Evolutionary conservation across 352 stramenopile species (phyloP).

Genomic region (Pythium rishiriense): DNA sequence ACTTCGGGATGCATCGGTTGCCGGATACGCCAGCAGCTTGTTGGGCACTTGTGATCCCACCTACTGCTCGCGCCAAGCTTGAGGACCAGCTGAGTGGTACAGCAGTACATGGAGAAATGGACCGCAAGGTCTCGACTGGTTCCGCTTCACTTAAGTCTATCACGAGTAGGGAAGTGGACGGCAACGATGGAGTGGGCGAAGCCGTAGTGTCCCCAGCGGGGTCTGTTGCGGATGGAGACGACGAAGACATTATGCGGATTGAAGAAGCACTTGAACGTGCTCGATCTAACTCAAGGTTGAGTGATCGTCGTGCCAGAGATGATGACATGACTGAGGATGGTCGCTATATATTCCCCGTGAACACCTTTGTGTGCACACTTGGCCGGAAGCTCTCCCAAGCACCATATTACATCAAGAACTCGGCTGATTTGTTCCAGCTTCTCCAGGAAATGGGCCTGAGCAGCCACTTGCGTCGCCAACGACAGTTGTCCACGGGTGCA

Average conservation of each 20-base stretch:
- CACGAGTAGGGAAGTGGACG: conserved; percentile 9
- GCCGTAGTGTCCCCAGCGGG: conserved; percentile 2
- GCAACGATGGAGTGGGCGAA: conserved; percentile 8
- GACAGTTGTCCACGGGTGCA: conserved; percentile 58
- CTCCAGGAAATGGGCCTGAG: conserved; percentile 85
- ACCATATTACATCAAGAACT: conserved; percentile 89
- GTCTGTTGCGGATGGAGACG: conserved; percentile 20
- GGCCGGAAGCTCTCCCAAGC: conserved; percentile 81
- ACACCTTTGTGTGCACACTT: conserved; percentile 85
- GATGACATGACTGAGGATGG: conserved; percentile 42
- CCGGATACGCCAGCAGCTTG: conserved; percentile 72
- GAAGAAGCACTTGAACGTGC: conserved; percentile 19
- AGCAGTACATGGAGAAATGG: neutral
- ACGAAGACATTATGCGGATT: conserved; percentile 26
- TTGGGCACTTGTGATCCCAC: conserved; percentile 76
- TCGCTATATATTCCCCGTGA: conserved; percentile 74
- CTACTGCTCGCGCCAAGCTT: conserved; percentile 57
- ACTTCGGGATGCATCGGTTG: conserved; percentile 70
- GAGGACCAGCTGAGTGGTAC: conserved; percentile 36
- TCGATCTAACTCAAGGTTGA: conserved; percentile 23
- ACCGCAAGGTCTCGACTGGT: conserved; percentile 21
- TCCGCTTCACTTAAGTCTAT: conserved; percentile 16
- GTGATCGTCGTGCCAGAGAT: conserved; percentile 30
- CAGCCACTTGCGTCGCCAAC: conserved; percentile 75
- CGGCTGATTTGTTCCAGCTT: conserved; percentile 79